Evolutionary conservation across 495 filamentous ascomycete species (phyloP).

Genomic region (Podospora didyma): DNA sequence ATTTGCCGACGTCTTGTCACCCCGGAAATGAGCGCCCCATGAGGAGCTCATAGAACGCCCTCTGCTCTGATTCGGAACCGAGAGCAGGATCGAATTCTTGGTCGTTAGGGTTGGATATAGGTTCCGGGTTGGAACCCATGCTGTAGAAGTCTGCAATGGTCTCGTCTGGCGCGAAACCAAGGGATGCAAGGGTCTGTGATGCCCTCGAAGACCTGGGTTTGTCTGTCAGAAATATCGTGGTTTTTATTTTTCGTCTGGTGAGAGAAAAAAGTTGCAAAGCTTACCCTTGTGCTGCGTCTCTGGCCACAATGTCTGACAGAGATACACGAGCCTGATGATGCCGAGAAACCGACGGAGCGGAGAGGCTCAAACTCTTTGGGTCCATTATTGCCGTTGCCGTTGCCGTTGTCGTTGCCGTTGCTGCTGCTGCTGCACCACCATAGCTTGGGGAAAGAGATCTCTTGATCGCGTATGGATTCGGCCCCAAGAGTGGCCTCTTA

Average conservation of each 20-base stretch:
- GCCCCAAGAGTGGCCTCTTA: slow-evolving; percentile 8
- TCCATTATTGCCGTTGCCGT: neutral
- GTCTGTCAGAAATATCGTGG: neutral
- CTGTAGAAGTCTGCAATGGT: slow-evolving; percentile 34
- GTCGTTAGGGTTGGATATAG: slow-evolving; percentile 16
- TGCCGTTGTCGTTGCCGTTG: neutral
- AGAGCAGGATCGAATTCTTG: slow-evolving; percentile 26
- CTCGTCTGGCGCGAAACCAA: slow-evolving; percentile 35
- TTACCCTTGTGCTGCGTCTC: slow-evolving; percentile 30
- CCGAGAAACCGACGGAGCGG: neutral
- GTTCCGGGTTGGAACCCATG: slow-evolving; percentile 35
- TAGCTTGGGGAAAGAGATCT: slow-evolving; percentile 10
- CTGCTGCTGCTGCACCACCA: neutral
- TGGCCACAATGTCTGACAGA: slow-evolving; percentile 34
- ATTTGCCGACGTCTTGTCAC: neutral
- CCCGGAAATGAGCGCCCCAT: slow-evolving; percentile 29
- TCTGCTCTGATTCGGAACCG: slow-evolving; percentile 30
- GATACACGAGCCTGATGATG: slow-evolving; percentile 10
- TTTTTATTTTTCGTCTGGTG: neutral
- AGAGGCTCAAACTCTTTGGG: neutral
- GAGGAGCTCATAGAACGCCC: slow-evolving; percentile 33
- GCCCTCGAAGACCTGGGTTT: slow-evolving; percentile 22
- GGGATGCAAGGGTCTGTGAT: slow-evolving; percentile 30
- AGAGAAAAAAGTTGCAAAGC: neutral
- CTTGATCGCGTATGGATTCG: neutral